Base-by-base conservation (phyloP, 495 filamentous ascomycete genomes). In the Xylaria nigripes region DNA sequence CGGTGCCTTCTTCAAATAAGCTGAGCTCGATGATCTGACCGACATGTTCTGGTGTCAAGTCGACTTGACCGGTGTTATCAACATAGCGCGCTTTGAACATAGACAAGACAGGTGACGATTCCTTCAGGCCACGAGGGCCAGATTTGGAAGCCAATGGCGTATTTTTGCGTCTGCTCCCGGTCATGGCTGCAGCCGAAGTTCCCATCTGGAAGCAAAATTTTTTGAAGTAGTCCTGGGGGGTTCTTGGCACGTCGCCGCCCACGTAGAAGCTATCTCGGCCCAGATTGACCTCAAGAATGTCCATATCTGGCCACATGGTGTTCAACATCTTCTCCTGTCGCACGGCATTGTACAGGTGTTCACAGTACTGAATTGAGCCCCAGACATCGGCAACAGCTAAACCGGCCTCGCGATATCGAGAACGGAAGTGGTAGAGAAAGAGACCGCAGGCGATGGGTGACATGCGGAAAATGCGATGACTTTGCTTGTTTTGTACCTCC, bases 331-430 rank as follows among this genome's bases (percentile, higher is more conserved):
- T 51, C 43, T 71, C 62, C n/a, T 57, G 50, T 9, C 42, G 54
- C 7, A 67, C 22, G 0, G 71, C 70, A 25, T 73, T 69, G 48
- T 71, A 75, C 0, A 76, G 59, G 40, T 76, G 71, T 1, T 41
- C 21, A 1, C 60, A 41, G 43, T 66, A 68, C 3, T 63, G 40
- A 7, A 74, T 61, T 4, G 72, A 71, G 12, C 68, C 67, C 63
- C 60, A 74, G 3, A 69, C 62, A 22, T 70, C 63, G 10, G 54
- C 61, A 34, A 71, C 57, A 3, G 48, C 54, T 15, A 73, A 29
- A 1, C 69, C 65, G 3, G 61, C 15, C 7, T 65, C 54, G 52
- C 68, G 61, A 7, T 55, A 45, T 2, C 29, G 32, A 1, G 42
- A 34, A 22, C 69, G 70, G 15, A 66, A 58, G 15, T 54, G 42